Base-by-base conservation (phyloP, 2,329 filamentous ascomycete species). In the Neonectria sp. region DNA sequence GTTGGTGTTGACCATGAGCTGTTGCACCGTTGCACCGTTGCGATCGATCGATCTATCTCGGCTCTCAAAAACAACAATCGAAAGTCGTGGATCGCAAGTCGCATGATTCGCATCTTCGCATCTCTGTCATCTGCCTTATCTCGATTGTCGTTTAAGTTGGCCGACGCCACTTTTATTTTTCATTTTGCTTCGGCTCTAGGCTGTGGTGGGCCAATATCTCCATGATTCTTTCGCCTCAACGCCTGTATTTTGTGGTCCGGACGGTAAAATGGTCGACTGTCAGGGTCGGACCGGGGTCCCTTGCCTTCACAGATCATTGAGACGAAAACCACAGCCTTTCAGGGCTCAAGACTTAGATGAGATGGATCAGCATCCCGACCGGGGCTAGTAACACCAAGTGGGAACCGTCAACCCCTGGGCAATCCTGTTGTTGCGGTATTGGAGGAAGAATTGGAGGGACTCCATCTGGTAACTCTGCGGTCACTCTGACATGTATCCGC, bases 291-390 rank as follows among this genome's bases (percentile, higher is more conserved):
- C 33, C 11, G 13, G 33, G 55, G 17, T 9, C 58, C 58, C 49
- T 6, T 31, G 37, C 12, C 58, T 7, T 11, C 21, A 37, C 9
- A 21, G 58, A 52, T 60, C 48, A 60, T 43, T 48, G 46, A 40
- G 35, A 21, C 9, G 11, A 33, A 31, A 59, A 25, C 11, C 11
- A 4, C 31, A 21, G 33, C 46, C 56, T 55, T 65, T 45, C 51
- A 60, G 45, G 51, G 52, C 57, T 60, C 45, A 9, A 31, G 57
- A 57, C 56, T 45, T 3, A 61, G 56, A 61, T 65, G 63, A 65
- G 52, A 61, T 65, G 58, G 63, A 61, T 61, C 57, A 51, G n/a
- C 57, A 60, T 65, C 45, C 52, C 37, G 37, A 45, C 33, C 21
- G 25, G 37, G 57, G 56, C 51, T 40, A 12, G 29, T 4, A 11